These are phyloP conservation scores for Candida pseudoviswanathii DNA, from an alignment of 1,139 yeast species.

Conservation along the genomic window DNA sequence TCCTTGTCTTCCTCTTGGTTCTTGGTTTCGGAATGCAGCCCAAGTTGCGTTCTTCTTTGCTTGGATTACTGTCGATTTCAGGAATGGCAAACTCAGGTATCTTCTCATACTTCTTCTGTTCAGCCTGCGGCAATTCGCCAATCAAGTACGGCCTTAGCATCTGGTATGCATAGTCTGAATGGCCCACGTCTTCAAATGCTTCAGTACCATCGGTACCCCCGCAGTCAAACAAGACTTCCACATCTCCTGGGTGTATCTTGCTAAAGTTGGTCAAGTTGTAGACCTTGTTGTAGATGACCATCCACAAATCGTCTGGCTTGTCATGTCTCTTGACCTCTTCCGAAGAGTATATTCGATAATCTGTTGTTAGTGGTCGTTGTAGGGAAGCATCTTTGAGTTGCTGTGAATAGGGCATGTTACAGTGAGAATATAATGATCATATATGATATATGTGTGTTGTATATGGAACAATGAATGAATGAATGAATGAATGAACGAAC, in stretches of 20 bases:
- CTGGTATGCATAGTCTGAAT: slow-evolving; percentile 43
- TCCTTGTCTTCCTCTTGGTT: neutral
- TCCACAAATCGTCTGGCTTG: slow-evolving; percentile 58
- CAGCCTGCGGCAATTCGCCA: slow-evolving; percentile 31
- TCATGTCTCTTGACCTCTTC: slow-evolving; percentile 51
- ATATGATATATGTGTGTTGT: neutral
- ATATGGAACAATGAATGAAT: neutral
- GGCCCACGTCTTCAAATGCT: slow-evolving; percentile 57
- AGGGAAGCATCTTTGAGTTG: neutral
- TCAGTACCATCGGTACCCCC: slow-evolving; percentile 76
- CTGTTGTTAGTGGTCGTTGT: neutral
- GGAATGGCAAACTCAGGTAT: neutral
- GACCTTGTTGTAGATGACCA: slow-evolving; percentile 63
- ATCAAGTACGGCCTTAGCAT: slow-evolving; percentile 42
- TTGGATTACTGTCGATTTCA: slow-evolving; percentile 1
- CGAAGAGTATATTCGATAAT: slow-evolving; percentile 17
- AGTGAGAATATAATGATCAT: neutral
- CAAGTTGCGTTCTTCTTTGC: neutral
- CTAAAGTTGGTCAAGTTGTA: slow-evolving; percentile 57
- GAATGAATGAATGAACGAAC: neutral
- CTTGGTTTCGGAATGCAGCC: slow-evolving; percentile 6
- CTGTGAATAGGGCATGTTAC: slow-evolving; percentile 3
- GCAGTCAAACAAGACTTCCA: slow-evolving; percentile 65
- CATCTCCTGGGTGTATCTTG: slow-evolving; percentile 68
- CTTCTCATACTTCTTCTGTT: slow-evolving; percentile 16